Conservation (phyloP, 352 stramenopile genomes). For the Globisporangium radiosum region DNA sequence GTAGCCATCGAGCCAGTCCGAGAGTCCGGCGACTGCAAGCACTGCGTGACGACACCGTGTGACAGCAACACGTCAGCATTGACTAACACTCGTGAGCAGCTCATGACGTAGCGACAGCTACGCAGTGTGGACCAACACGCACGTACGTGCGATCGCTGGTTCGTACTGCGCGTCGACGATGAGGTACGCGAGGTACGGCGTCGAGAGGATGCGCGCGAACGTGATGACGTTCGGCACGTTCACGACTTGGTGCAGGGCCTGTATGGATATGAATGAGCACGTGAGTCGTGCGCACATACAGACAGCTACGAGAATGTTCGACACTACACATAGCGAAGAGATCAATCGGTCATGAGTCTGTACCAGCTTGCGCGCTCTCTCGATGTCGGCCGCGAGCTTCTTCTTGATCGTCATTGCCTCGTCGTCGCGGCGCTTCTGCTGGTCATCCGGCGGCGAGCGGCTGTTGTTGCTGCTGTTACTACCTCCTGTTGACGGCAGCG, state of each 20-base stretch:
- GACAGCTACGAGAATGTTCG: background rate
- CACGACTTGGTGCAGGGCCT: conserved; percentile 65
- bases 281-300: conserved; percentile 1
- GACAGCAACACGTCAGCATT: background rate
- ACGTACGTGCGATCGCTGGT: conserved; percentile 60
- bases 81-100: too few relatives aligned
- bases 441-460: conserved; percentile 8
- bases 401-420: conserved; percentile 29
- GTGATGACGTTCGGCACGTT: conserved; percentile 82
- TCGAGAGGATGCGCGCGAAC: conserved; percentile 65
- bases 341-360: background rate
- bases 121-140: too few relatives aligned
- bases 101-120: too few relatives aligned
- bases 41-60: conserved; percentile 23
- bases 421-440: conserved; percentile 15
- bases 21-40: conserved; percentile 60
- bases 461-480: background rate
- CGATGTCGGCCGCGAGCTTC: conserved; percentile 49
- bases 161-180: conserved; percentile 64
- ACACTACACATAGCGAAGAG: background rate
- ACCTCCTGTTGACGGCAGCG: background rate
- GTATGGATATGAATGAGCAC: background rate
- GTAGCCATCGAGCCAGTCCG: conserved; percentile 80
- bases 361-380: conserved; percentile 38
- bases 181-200: conserved; percentile 68